Conservation (phyloP, 176 grass and related monocot species). For the Calamus simplicifolius region DNA sequence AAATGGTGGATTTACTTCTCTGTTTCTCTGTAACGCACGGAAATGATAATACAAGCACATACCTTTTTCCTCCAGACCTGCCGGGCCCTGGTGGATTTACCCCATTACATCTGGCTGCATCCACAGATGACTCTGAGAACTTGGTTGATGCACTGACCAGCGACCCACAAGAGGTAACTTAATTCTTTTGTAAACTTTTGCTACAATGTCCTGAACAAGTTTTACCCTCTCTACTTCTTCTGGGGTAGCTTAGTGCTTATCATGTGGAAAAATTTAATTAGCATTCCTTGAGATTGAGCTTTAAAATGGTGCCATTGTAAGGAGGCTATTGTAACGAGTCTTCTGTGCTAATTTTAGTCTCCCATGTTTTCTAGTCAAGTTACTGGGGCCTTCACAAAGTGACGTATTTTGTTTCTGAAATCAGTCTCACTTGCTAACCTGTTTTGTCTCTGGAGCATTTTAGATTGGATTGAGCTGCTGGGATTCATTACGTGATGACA, state of each 20-base stretch:
- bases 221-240: no score
- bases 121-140: constrained; percentile 45
- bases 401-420: constrained; percentile 4
- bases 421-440: background rate
- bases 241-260: no score
- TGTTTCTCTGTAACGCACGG: constrained; percentile 43
- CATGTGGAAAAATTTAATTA: no score
- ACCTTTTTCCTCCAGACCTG: constrained; percentile 59
- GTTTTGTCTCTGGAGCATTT: constrained; percentile 15
- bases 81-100: constrained; percentile 76
- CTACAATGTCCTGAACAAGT: no score
- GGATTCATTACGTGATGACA: constrained; percentile 58
- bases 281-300: no score
- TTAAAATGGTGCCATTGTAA: no score
- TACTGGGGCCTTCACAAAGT: no score
- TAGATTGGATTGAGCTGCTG: constrained; percentile 91
- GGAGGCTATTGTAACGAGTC: no score
- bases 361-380: no score
- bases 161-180: constrained; percentile 77
- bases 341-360: no score
- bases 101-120: constrained; percentile 81
- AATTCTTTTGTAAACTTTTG: constrained; percentile 1
- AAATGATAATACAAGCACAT: constrained; percentile 36
- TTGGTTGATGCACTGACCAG: constrained; percentile 88
- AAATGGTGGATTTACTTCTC: constrained; percentile 83